Base-by-base conservation (phyloP, 306 rosid species). In the Mucuna pruriens region DNA sequence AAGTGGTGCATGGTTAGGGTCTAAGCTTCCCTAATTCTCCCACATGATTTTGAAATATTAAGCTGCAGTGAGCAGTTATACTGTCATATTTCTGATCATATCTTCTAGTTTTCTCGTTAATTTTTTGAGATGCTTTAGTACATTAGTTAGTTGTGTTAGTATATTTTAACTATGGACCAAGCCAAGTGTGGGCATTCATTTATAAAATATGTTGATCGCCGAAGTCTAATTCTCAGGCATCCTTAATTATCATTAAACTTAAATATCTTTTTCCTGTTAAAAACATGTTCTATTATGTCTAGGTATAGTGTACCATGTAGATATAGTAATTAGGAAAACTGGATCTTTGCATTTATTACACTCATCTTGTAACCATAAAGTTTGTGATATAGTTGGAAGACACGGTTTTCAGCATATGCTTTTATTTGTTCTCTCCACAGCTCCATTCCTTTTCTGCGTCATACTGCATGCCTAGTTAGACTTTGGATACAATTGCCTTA, bases 201-300 rank as follows among this genome's bases (percentile, higher is more conserved):
- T n/a, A 36, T 61, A 40, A 64, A 48, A 49, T 63, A 49, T 62
- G 63, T 42, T 78, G 64, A 77, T 23, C 75, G 77, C 44, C 51
- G 11, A 26, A 48, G 66, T 77, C 57, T 26, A 20, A 39, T 63
- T 60, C 23, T 36, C 6, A 11, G 38, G 29, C 44, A 22, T 25
- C 46, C 52, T 51, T 25, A 51, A 22, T 66, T 19, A 22, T 40
- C 29, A 7, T 29, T 26, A 9, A 17, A 10, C 75, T 80, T 29
- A 2, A 57, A 25, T 34, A 52, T 69, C 34, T 33, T 46, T 38
- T 45, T 76, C 36, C 38, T 20, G 36, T 36, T 12, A 13, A 29
- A 74, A 52, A 33, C 65, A 17, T 65, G 6, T 61, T 8, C 12
- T 75, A 10, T 57, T 38, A 38, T 10, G 34, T 63, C 33, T 23